phyloP scores from a whole-genome alignment of 2,329 filamentous ascomycete species.

The Cordyceps sp. region DNA sequence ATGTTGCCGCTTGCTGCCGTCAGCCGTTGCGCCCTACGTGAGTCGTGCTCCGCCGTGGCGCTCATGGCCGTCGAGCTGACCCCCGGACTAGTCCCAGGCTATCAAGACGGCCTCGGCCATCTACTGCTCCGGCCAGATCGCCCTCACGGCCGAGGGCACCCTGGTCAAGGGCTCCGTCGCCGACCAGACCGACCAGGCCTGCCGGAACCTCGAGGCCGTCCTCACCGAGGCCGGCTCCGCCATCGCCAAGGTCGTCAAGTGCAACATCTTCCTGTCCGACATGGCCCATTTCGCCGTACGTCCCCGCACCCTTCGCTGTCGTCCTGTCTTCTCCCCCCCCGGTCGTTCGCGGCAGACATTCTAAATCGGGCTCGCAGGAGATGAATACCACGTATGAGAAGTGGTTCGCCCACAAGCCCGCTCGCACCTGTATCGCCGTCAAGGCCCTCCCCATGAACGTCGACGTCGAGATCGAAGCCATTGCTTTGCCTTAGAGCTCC shows the following conservation, averaged over 20 bases:
- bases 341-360: too few species aligned
- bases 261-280: slow-evolving; percentile 78
- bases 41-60: slow-evolving; percentile 9
- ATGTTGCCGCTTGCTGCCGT: neutral
- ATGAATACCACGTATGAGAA: slow-evolving; percentile 80
- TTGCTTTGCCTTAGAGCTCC: slow-evolving; percentile 44
- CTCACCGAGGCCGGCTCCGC: slow-evolving; percentile 66
- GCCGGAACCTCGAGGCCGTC: slow-evolving; percentile 71
- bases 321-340: too few species aligned
- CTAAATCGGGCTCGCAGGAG: slow-evolving; percentile 20
- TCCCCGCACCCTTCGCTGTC: too few species aligned
- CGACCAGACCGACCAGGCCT: slow-evolving; percentile 45
- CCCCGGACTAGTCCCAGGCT: slow-evolving; percentile 37
- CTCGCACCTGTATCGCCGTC: slow-evolving; percentile 79
- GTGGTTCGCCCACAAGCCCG: slow-evolving; percentile 70
- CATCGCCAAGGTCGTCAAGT: slow-evolving; percentile 73
- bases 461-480: slow-evolving; percentile 79
- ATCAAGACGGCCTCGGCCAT: slow-evolving; percentile 49
- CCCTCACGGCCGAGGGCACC: slow-evolving; percentile 39
- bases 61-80: too few species aligned
- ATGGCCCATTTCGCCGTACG: slow-evolving; percentile 69
- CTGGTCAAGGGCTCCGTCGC: slow-evolving; percentile 42
- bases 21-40: slow-evolving; percentile 49
- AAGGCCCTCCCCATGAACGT: slow-evolving; percentile 78
- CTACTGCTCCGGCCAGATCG: slow-evolving; percentile 60